Percentiles rank a stretch among this genome's conserved stretches.
phyloP scores from a whole-genome alignment of 306 rosid genomes.

The Cicer pinnatifidum region DNA sequence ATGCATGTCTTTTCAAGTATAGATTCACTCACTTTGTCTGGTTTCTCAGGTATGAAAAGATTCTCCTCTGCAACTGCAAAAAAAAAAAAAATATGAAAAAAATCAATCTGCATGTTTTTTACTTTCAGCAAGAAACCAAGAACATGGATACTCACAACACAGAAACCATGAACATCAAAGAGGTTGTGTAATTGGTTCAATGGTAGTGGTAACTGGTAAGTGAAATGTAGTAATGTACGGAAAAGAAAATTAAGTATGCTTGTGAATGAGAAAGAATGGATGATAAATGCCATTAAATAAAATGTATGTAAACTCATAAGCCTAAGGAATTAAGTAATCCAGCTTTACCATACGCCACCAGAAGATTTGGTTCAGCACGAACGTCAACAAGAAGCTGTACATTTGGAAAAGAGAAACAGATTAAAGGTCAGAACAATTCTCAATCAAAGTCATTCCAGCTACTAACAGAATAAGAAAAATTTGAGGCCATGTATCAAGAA shows the following conservation, averaged over 20 bases:
- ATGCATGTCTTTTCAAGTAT: not conserved
- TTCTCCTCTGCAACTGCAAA: slow-evolving; percentile 90
- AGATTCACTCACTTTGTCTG: slow-evolving; percentile 62
- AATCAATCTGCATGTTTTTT: slow-evolving; percentile 38
- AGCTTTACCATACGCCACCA: slow-evolving; percentile 85
- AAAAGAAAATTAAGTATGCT: slow-evolving; percentile 7
- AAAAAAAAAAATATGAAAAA: not conserved
- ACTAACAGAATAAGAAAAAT: slow-evolving; percentile 12
- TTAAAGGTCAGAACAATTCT: slow-evolving; percentile 31
- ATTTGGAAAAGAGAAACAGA: slow-evolving; percentile 37
- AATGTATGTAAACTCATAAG: slow-evolving; percentile 29
- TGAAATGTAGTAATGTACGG: not conserved
- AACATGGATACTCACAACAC: slow-evolving; percentile 12
- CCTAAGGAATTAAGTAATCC: slow-evolving; percentile 32
- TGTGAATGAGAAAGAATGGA: not conserved
- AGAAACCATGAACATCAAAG: slow-evolving; percentile 31
- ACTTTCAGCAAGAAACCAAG: slow-evolving; percentile 15
- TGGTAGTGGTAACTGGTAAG: not conserved
- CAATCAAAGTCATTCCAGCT: not conserved
- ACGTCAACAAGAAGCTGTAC: slow-evolving; percentile 84
- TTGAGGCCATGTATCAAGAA: slow-evolving; percentile 17
- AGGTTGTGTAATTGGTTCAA: slow-evolving; percentile 29
- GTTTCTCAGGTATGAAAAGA: slow-evolving; percentile 65
- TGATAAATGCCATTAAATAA: slow-evolving; percentile 2
- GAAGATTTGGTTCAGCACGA: slow-evolving; percentile 76